Evolutionary conservation across 2,329 filamentous ascomycete species (phyloP).

Genomic region (Coleophoma eucalyptorum): DNA sequence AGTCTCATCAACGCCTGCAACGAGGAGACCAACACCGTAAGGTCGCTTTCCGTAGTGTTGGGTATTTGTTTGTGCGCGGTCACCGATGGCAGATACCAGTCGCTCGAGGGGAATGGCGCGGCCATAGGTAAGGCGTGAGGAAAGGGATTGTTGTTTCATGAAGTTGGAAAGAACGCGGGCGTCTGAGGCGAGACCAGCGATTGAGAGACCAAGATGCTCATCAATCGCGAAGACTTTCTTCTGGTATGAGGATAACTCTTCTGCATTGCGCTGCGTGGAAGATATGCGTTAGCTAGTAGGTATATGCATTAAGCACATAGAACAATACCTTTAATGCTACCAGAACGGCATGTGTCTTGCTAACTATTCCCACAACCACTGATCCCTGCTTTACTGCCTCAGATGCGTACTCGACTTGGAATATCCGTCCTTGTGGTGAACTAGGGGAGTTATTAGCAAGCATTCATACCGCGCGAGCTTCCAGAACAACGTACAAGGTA

Average conservation of each 20-base stretch:
- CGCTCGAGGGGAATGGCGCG: constrained; percentile 87
- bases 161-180: constrained; percentile 99
- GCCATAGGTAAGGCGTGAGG: constrained; percentile 92
- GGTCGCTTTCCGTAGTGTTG: constrained; percentile 96
- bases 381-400: constrained; percentile 99
- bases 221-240: constrained; percentile 98
- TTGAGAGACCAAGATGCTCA: constrained; percentile 90
- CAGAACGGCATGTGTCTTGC: constrained; percentile 96
- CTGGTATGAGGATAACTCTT: constrained; percentile 99
- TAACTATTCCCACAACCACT: constrained; percentile 92
- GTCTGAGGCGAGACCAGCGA: constrained; percentile 94
- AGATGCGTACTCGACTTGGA: constrained; percentile 98
- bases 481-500: constrained; percentile 75
- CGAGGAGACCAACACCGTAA: constrained; percentile 89
- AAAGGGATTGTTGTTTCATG: constrained; percentile 99
- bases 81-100: constrained; percentile 87
- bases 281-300: constrained; percentile 8
- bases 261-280: constrained; percentile 77
- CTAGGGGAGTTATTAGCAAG: constrained; percentile 42
- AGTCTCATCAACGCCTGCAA: constrained; percentile 89
- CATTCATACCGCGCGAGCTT: neutral
- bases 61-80: constrained; percentile 96
- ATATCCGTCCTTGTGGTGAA: constrained; percentile 98
- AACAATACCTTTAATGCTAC: constrained; percentile 84
- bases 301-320: neutral